Evolutionary conservation across 805 yeast species (phyloP), one percentile per base, ranked within the genome.

Genomic region (Teunomyces stri): DNA sequence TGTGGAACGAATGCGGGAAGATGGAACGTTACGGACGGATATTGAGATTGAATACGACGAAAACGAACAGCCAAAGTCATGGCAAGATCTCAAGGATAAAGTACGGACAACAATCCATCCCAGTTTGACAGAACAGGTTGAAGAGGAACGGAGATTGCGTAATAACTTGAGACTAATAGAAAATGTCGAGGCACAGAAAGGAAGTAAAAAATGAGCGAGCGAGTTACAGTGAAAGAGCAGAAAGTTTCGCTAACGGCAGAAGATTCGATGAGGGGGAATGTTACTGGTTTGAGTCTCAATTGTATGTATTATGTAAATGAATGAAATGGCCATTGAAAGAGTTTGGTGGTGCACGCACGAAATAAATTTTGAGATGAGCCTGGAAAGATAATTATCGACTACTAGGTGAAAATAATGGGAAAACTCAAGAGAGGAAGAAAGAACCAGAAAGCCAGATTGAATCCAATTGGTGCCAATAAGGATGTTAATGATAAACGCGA

Each of bases 1-100:
- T 3, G 76, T 86, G 83, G 90, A 84, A 41, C 84, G 78, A 52
- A 70, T 87, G 49, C 72, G 75, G 55, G 78, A 81, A 57, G 89
- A 85, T 51, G 88, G 89, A 2, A 75, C 76, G 48, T 69, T 87
- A 43, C 75, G 91, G 59, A 58, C 65, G 1, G 92, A 84, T 55
- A 75, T 85, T 38, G 68, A 69, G 11, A 69, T 84, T 30, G 85
- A 85, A 1, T 71, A 79, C 42, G 49, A 45, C 9, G 64, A 59
- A 30, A 58, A 59, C 29, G 68, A 63, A 22, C 65, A 59, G 36
- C 75, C 76, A 10, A 53, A 59, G 34, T 61, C 70, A n/a, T 69
- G 75, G 72, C 58, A 62, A 5, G 76, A 72, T 33, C 48, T 72
- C 41, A 65, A 62, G 44, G 60, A 63, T 11, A 62, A 61, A 15